Evolutionary conservation across 2,329 filamentous ascomycete species (phyloP), one percentile per base, ranked within the genome.

Genomic region (Cephalotrichum gorgonifer): DNA sequence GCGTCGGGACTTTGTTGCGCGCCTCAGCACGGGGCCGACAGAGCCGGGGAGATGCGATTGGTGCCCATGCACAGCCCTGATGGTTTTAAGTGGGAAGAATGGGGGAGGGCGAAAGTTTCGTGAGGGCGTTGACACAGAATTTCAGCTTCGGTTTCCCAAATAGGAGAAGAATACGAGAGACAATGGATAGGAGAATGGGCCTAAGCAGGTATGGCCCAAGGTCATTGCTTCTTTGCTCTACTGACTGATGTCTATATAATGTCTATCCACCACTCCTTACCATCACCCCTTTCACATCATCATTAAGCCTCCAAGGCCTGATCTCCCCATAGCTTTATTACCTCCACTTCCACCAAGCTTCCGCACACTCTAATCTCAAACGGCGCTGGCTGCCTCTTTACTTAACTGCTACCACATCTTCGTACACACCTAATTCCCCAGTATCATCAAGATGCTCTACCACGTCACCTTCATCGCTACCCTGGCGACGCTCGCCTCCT

Each of bases 391-490:
- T 39, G 35, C 35, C 35, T 11, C 6, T 20, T 20, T 11, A 22
- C 22, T 22, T 7, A 39, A 39, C n/a, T n/a, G n/a, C n/a, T n/a
- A 3, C 7, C 22, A 39, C n/a, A 22, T 15, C n/a, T 11, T 4
- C 22, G 3, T 22, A 4, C 33, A 6, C 17, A 20, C 7, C 11
- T 8, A 17, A 38, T 6, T 20, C 5, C n/a, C 35, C 17, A 39
- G n/a, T n/a, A n/a, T n/a, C n/a, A n/a, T n/a, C n/a, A n/a, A 9
- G 2, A 39, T 39, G 35, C 35, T 39, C 27, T 43, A 45, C 35
- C 38, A 44, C 44, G 30, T 66, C 56, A 60, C 73, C 59, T 58
- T 73, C 50, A 56, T 75, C 54, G 62, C 71, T 56, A 69, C 74
- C 57, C 64, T 48, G n/a, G 38, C 38, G 15, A 31, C 35, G 15